A percentile compares a stretch with the other conserved stretches of the same genome.
Evolutionary conservation across 164 flowering plant genomes (phyloP).

Genomic region (Tinospora cordifolia): DNA sequence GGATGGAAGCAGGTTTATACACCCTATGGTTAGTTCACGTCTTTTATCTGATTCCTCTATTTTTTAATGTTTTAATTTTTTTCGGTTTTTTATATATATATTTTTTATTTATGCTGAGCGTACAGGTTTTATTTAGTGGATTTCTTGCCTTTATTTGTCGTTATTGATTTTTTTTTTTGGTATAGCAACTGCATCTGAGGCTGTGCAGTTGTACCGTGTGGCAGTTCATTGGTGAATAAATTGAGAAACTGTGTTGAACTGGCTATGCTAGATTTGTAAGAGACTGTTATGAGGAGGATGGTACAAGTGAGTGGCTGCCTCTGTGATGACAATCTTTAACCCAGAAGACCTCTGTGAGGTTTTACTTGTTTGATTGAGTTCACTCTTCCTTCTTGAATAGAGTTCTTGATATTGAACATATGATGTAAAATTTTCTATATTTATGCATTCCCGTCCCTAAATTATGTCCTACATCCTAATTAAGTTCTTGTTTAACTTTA

Average conservation of each 20-base stretch:
- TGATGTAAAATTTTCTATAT: background rate
- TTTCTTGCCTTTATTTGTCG: background rate
- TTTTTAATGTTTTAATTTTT: too few species aligned
- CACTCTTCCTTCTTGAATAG: background rate
- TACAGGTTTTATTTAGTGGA: background rate
- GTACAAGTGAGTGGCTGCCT: background rate
- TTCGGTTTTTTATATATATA: too few species aligned
- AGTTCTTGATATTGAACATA: background rate
- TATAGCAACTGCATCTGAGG: background rate
- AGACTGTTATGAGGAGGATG: background rate
- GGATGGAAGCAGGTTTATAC: slow-evolving; percentile 58
- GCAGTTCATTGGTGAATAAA: too few species aligned
- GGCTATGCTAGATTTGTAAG: background rate
- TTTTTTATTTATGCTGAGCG: background rate
- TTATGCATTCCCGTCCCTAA: background rate
- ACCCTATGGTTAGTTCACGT: slow-evolving; percentile 68
- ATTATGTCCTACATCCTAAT: background rate
- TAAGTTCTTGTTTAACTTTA: background rate
- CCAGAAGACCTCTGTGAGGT: background rate
- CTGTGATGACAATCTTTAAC: background rate
- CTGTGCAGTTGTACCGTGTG: background rate
- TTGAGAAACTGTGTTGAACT: background rate
- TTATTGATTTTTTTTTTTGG: background rate
- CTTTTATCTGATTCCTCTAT: background rate
- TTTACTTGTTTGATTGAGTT: background rate